Base-by-base conservation (phyloP, 768 basidiomycete species). In the Crepidotus variabilis region DNA sequence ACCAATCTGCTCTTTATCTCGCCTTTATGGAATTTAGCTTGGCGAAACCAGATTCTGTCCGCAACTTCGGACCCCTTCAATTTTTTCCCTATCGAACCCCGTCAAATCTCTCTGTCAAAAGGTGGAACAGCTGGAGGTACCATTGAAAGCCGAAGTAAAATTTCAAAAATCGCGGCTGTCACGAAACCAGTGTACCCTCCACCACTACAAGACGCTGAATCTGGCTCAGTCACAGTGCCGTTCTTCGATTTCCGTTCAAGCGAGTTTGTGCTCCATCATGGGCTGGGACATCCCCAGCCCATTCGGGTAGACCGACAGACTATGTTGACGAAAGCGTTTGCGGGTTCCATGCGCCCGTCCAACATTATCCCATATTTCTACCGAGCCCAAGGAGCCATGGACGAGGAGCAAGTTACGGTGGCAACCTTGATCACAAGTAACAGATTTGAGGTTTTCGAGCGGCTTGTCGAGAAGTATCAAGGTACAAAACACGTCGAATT, bases 351-450 rank as follows among this genome's bases (percentile, higher is more conserved):
- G 80, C 80, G 81, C 35, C 91, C 92, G 0, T 86, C 80, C 64
- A 84, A 84, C 60, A 83, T 92, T 53, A 78, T 90, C 20, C 92
- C 92, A 0, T 94, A 86, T 72, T 92, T 88, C 70, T 91, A 90
- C 67, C 81, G 83, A 51, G 89, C 88, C 2, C 76, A 77, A 10
- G 80, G 78, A 2, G 61, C 65, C 10, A 79, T 86, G 59, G 77
- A 83, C 49, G 62, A 70, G 28, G 79, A 87, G 35, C 91, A 92
- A 59, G 84, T 94, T 51, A 94, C 92, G 1, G 84, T 94, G 54
- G 90, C 92, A 0, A 94, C 92, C 0, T 78, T 93, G 32, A 86
- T 94, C 34, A 94, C 92, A 2, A 83, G 81, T 64, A 87, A 89
- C 61, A 79, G 92, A 16, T 87, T 92, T 68, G 75, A 83, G 47